These are phyloP conservation scores for Nakazawaea molendinolei DNA, from an alignment of 805 yeast genomes.

Conservation along the genomic window DNA sequence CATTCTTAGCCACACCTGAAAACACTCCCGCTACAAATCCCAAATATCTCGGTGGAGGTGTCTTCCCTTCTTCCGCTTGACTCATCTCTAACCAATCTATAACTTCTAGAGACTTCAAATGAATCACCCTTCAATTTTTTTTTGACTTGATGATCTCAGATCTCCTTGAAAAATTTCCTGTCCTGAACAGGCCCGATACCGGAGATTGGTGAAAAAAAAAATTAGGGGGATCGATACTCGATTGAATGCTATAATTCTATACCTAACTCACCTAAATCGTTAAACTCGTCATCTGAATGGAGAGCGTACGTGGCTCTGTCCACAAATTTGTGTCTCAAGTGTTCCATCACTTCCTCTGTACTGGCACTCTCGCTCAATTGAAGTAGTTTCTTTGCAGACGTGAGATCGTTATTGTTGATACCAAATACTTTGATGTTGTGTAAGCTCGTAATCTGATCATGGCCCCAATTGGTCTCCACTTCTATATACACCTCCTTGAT, in stretches of 20 bases:
- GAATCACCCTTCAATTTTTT: no score
- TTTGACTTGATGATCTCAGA: neutral
- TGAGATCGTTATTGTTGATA: constrained; percentile 4
- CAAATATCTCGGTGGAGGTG: constrained; percentile 44
- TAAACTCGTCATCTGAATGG: neutral
- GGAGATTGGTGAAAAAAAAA: neutral
- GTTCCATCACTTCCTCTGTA: constrained; percentile 4
- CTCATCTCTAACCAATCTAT: no score
- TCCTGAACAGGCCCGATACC: neutral
- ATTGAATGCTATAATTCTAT: neutral
- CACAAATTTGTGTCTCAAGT: constrained; percentile 3
- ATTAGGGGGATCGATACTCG: neutral
- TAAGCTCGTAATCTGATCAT: constrained; percentile 7
- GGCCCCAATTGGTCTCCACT: constrained; percentile 13
- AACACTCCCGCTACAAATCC: constrained; percentile 89
- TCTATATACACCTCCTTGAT: constrained; percentile 8
- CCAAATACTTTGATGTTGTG: constrained; percentile 12
- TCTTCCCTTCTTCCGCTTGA: constrained; percentile 14
- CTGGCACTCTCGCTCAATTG: constrained; percentile 1
- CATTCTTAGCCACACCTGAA: constrained; percentile 80
- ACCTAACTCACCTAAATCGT: neutral
- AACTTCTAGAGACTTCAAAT: no score
- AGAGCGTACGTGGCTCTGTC: constrained; percentile 4
- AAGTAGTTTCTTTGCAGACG: constrained; percentile 3
- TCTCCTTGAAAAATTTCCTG: neutral